A percentile compares a stretch with the other conserved stretches of the same genome.
Evolutionary conservation across 129 eudicot species (phyloP).

Genomic region (Flaveria robusta): DNA sequence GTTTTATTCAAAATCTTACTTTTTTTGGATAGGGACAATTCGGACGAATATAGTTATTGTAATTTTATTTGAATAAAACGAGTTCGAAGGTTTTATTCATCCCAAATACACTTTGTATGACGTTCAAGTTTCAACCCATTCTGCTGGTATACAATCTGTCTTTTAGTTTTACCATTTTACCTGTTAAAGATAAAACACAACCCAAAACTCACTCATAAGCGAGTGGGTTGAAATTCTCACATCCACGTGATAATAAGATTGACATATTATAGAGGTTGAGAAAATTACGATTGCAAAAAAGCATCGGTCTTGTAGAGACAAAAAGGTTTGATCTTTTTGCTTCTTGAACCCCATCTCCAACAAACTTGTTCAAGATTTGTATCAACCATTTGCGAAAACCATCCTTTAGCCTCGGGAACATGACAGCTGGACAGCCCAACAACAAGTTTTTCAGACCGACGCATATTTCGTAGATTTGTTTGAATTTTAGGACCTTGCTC

Average conservation of each 20-base stretch:
- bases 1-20: not conserved
- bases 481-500: constrained; percentile 25
- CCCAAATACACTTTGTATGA: not conserved
- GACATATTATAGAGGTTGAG: not conserved
- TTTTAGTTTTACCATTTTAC: too few relatives aligned
- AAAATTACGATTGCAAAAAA: constrained; percentile 55
- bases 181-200: too few relatives aligned
- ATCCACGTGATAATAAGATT: not conserved
- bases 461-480: constrained; percentile 21
- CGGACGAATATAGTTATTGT: too few relatives aligned
- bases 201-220: not conserved
- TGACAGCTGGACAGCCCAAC: constrained; percentile 65
- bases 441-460: constrained; percentile 26
- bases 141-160: too few relatives aligned
- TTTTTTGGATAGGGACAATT: too few relatives aligned
- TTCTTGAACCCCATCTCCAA: constrained; percentile 58
- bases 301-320: constrained; percentile 71
- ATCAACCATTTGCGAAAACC: constrained; percentile 51
- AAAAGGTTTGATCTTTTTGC: constrained; percentile 43
- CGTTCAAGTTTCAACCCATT: not conserved
- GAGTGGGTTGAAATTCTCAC: not conserved
- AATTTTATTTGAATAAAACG: not conserved
- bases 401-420: constrained; percentile 65
- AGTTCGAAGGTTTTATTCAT: not conserved
- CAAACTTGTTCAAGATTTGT: constrained; percentile 68